Base-by-base conservation (phyloP, 2,329 filamentous ascomycete genomes). In the Chaetomiaceae sp. region DNA sequence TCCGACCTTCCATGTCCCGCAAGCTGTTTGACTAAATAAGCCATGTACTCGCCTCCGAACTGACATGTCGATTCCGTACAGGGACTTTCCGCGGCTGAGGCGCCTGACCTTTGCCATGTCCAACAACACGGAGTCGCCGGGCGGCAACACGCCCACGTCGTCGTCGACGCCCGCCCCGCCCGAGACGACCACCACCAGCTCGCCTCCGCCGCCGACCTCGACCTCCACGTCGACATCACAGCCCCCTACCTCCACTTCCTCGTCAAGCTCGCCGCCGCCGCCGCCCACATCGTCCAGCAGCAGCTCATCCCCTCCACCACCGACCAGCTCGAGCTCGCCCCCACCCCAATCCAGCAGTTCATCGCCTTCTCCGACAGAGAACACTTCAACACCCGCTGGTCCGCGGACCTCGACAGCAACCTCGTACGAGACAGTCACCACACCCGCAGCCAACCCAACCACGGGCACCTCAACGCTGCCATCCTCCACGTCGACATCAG, bases 101-200 rank as follows among this genome's bases (percentile, higher is more conserved):
- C 64, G 63, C 47, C 57, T 61, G 46, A 44, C 51, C 46, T 64
- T 68, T 60, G 55, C 54, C 54, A 70, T 70, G 68, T 66, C 65
- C 46, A 59, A 56, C 38, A 62, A 61, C 39, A 66, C 64, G 14
- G 27, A 54, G 65, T 61, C 60, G 59, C 60, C 27, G 53, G 55
- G 23, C 27, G 54, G 11, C 8, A 36, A 56, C 14, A 44, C 61
- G 11, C 56, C 65, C 15, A 60, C 63, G 19, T 61, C 65, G 25
- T 29, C 62, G 1, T 23, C 55, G 6, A 27, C 55, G 23, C 37
- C 56, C 3, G 31, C 54, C 6, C 45, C 59, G 23, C 43, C 54
- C n/a, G 54, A 61, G 6, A 62, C 61, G 2, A 58, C 69, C 31
- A 58, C 64, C 31, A 58, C 64, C 38, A 42, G 58, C 17, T 34